A percentile compares a stretch with the other conserved stretches of the same genome.
phyloP scores from a whole-genome alignment of 164 flowering plant genomes.

The Santalum album region DNA sequence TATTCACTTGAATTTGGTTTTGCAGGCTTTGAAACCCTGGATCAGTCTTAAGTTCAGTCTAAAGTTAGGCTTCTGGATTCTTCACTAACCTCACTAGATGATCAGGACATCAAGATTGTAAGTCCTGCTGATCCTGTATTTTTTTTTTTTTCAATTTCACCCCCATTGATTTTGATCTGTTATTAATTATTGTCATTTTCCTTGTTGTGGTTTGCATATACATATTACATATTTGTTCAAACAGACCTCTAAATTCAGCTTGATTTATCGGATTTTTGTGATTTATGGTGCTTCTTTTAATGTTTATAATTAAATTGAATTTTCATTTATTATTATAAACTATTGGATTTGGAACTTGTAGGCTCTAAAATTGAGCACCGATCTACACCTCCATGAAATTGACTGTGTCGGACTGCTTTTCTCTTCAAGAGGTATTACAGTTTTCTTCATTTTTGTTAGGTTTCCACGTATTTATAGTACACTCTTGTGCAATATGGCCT shows the following conservation, averaged over 20 bases:
- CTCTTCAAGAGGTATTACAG: slow-evolving; percentile 92
- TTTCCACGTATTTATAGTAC: not conserved
- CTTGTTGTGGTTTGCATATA: too few species aligned
- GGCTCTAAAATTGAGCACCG: slow-evolving; percentile 89
- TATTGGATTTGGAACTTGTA: slow-evolving; percentile 10
- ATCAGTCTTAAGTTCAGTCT: slow-evolving; percentile 68
- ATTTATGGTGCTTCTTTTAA: not conserved
- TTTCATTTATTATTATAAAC: not conserved
- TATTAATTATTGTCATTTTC: too few species aligned
- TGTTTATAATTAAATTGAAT: not conserved
- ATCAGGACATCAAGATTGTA: slow-evolving; percentile 87
- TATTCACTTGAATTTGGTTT: not conserved
- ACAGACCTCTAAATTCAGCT: too few species aligned
- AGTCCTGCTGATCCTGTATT: too few species aligned
- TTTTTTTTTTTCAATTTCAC: too few species aligned
- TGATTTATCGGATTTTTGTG: too few species aligned
- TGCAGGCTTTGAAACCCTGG: slow-evolving; percentile 72
- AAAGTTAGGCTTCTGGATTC: slow-evolving; percentile 81
- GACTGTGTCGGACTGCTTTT: slow-evolving; percentile 78
- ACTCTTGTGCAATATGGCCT: not conserved
- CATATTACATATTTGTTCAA: not conserved
- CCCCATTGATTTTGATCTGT: too few species aligned
- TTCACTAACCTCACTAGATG: slow-evolving; percentile 67
- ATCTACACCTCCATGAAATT: slow-evolving; percentile 89
- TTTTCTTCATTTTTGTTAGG: not conserved